Conservation (phyloP, 2,329 filamentous ascomycete species). For the Aspergillus sp. region DNA sequence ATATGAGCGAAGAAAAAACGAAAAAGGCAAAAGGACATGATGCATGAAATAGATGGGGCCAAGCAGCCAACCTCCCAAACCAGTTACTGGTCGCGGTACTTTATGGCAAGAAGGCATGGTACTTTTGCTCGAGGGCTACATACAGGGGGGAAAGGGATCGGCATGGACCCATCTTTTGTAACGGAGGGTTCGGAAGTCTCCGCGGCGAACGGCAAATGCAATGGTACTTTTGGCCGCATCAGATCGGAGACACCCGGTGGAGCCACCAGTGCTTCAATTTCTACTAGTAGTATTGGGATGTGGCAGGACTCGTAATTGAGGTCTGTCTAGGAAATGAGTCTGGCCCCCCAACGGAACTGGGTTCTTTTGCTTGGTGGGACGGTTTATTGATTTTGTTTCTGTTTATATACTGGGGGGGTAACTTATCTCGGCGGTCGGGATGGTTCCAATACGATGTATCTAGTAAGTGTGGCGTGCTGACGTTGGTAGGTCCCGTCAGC, state of each 20-base stretch:
- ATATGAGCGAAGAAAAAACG: not conserved
- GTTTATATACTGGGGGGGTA: not conserved
- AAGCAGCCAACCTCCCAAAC: not conserved
- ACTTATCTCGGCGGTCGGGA: not conserved
- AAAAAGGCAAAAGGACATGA: not conserved
- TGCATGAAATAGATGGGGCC: not conserved
- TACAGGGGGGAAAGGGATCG: not conserved
- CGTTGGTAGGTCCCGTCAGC: not conserved
- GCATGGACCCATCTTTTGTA: not conserved
- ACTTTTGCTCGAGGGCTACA: not conserved
- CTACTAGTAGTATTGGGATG: not conserved
- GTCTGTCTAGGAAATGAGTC: not conserved
- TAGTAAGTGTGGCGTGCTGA: not conserved
- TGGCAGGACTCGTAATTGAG: not conserved
- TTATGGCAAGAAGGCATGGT: not conserved
- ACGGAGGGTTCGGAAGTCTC: not conserved
- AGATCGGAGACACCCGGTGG: not conserved
- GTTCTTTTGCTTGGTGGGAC: not conserved
- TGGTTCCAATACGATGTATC: not conserved
- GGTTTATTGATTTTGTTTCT: not conserved
- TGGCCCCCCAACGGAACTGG: not conserved
- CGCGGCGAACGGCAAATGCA: not conserved
- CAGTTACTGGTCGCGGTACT: constrained; percentile 4
- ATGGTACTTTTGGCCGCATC: not conserved
- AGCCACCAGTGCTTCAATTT: not conserved